These are phyloP conservation scores for Colletotrichum orchidophilum DNA, from an alignment of 2,329 filamentous ascomycete species.

Conservation along the genomic window DNA sequence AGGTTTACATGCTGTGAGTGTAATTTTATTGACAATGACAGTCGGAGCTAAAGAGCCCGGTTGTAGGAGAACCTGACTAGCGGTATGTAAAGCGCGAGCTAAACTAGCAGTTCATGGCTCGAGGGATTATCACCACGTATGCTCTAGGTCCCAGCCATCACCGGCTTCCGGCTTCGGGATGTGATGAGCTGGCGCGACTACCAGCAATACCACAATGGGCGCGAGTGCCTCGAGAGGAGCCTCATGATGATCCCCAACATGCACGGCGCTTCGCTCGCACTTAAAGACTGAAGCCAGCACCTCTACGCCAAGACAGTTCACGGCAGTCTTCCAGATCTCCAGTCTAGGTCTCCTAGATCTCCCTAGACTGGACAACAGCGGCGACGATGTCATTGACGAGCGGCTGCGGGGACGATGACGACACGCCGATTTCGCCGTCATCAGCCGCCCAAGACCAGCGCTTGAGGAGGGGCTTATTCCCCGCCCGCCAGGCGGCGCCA, in stretches of 20 bases:
- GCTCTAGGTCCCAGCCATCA: too few relatives aligned
- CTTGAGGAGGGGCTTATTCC: constrained; percentile 28
- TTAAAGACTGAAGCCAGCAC: background rate
- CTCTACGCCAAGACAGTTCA: background rate
- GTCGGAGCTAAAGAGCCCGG: background rate
- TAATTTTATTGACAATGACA: background rate
- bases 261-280: background rate
- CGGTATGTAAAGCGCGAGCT: too few relatives aligned
- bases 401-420: background rate
- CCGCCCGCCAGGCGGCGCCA: constrained; percentile 33
- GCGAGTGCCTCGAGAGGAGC: too few relatives aligned
- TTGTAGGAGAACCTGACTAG: too few relatives aligned
- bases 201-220: too few relatives aligned
- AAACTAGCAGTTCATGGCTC: too few relatives aligned
- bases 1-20: background rate
- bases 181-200: too few relatives aligned
- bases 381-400: constrained; percentile 20
- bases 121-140: too few relatives aligned
- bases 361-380: constrained; percentile 26
- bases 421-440: background rate
- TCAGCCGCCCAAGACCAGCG: constrained; percentile 44
- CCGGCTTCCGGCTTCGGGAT: too few relatives aligned
- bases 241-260: background rate
- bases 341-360: constrained; percentile 21
- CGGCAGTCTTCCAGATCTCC: constrained; percentile 12